Conservation (phyloP, 2,329 filamentous ascomycete genomes). For the Rhytidhysteron rufulum region DNA sequence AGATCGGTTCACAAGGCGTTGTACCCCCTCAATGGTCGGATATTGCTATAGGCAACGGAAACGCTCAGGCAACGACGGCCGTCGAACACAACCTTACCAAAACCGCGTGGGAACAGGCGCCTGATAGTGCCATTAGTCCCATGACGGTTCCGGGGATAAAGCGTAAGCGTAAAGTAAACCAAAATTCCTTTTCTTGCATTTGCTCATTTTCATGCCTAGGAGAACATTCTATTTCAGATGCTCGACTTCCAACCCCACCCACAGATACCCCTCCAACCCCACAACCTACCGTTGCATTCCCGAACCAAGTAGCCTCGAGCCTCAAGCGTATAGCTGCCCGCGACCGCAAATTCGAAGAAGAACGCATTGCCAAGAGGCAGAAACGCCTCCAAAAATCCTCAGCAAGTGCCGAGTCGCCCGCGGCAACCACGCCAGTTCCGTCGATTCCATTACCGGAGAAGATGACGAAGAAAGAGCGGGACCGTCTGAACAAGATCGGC, state of each 20-base stretch:
- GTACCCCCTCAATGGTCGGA: conserved; percentile 73
- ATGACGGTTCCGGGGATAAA: conserved; percentile 46
- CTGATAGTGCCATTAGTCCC: conserved; percentile 52
- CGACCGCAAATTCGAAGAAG: conserved; percentile 71
- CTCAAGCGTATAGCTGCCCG: conserved; percentile 28
- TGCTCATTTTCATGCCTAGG: not conserved
- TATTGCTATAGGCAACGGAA: conserved; percentile 57
- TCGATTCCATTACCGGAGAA: conserved; percentile 35
- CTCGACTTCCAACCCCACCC: conserved; percentile 43
- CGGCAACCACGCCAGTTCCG: conserved; percentile 15
- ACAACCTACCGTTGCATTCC: conserved; percentile 46
- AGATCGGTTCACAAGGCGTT: conserved; percentile 73
- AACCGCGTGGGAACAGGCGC: conserved; percentile 38
- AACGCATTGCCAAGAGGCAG: conserved; percentile 45
- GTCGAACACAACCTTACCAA: conserved; percentile 35
- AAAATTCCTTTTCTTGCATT: not conserved
- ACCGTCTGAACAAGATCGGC: conserved; percentile 68
- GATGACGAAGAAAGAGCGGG: conserved; percentile 83
- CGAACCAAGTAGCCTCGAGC: conserved; percentile 59
- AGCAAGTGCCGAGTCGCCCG: conserved; percentile 24
- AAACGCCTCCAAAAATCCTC: conserved; percentile 30
- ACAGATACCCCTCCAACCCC: conserved; percentile 47
- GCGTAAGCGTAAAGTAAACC: conserved; percentile 13
- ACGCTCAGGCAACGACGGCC: conserved; percentile 34
- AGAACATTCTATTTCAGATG: conserved; percentile 26